Evolutionary conservation across 2,329 filamentous ascomycete genomes (phyloP).

Genomic region (Aplosporella prunicola): DNA sequence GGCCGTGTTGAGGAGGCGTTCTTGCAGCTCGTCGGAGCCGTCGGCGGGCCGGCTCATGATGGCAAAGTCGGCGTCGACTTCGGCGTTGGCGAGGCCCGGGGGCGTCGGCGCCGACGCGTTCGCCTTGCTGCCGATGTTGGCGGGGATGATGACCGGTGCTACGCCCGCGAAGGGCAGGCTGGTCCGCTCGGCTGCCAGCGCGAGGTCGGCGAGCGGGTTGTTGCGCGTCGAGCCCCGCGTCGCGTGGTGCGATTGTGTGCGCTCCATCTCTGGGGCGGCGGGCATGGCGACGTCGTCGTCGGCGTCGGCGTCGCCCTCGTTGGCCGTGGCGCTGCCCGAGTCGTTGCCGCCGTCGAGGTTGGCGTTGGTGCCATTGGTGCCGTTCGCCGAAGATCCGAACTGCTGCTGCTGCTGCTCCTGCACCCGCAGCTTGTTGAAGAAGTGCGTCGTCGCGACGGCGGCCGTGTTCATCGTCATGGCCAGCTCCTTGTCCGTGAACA

Average conservation of each 20-base stretch:
- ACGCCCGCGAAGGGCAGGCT: slow-evolving; percentile 32
- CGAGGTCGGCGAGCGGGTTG: slow-evolving; percentile 47
- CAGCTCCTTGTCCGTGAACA: slow-evolving; percentile 60
- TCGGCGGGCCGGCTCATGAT: slow-evolving; percentile 35
- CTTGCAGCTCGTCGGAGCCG: slow-evolving; percentile 30
- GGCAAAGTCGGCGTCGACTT: slow-evolving; percentile 40
- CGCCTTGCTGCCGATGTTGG: slow-evolving; percentile 36
- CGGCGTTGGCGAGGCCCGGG: slow-evolving; percentile 31
- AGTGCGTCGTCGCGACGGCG: slow-evolving; percentile 47
- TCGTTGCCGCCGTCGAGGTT: slow-evolving; percentile 14
- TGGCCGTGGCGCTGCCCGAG: slow-evolving; percentile 20
- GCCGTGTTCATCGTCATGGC: slow-evolving; percentile 52
- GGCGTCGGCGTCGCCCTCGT: slow-evolving; percentile 26
- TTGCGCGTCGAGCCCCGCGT: slow-evolving; percentile 39
- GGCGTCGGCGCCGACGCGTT: slow-evolving; percentile 41
- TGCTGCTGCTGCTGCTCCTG: slow-evolving; percentile 26
- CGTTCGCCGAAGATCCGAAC: slow-evolving; percentile 23
- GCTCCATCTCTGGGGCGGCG: slow-evolving; percentile 49
- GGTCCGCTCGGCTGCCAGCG: slow-evolving; percentile 32
- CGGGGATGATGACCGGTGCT: slow-evolving; percentile 35
- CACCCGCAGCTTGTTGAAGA: slow-evolving; percentile 46
- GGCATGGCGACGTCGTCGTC: slow-evolving; percentile 31
- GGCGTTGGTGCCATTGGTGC: slow-evolving; percentile 20
- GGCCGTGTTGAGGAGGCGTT: slow-evolving; percentile 27
- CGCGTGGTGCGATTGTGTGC: slow-evolving; percentile 49